Evolutionary conservation across 805 yeast species (phyloP).

Genomic region (Candida cerambycidarum): DNA sequence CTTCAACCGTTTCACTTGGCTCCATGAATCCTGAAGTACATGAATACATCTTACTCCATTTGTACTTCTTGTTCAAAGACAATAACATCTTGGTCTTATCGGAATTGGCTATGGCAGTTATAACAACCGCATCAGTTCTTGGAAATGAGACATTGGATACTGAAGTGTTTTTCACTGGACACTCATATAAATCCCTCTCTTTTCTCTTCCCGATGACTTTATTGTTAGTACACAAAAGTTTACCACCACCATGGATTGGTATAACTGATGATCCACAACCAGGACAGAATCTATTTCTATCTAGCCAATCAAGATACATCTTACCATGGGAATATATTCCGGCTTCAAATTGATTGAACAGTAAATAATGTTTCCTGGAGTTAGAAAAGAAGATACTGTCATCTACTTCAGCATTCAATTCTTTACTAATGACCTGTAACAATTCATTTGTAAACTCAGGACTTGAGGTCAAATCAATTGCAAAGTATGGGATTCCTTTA

Average conservation of each 20-base stretch:
- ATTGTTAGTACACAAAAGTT: slow-evolving; percentile 46
- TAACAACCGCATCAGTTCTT: slow-evolving; percentile 85
- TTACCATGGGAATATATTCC: slow-evolving; percentile 77
- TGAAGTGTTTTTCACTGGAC: slow-evolving; percentile 37
- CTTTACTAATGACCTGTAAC: slow-evolving; percentile 17
- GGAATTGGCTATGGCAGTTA: slow-evolving; percentile 70
- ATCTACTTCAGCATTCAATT: slow-evolving; percentile 5
- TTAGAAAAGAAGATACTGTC: slow-evolving; percentile 28
- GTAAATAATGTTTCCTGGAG: slow-evolving; percentile 37
- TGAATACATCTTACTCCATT: slow-evolving; percentile 59
- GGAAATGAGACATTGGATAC: slow-evolving; percentile 87
- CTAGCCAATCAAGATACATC: slow-evolving; percentile 83
- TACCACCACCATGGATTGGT: slow-evolving; percentile 69
- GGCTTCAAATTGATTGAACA: slow-evolving; percentile 47
- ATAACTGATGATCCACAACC: slow-evolving; percentile 74
- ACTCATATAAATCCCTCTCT: slow-evolving; percentile 19
- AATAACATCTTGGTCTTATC: slow-evolving; percentile 63
- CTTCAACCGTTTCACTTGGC: slow-evolving; percentile 89
- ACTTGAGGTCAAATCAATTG: slow-evolving; percentile 54
- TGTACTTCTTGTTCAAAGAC: slow-evolving; percentile 67
- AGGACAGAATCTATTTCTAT: slow-evolving; percentile 73
- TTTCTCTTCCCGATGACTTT: slow-evolving; percentile 14
- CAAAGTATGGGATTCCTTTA: slow-evolving; percentile 64
- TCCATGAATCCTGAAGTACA: slow-evolving; percentile 96
- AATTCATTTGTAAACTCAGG: slow-evolving; percentile 41